These are phyloP conservation scores for Neoascochyta sp. DNA, from an alignment of 2,329 filamentous ascomycete genomes.

Conservation along the genomic window DNA sequence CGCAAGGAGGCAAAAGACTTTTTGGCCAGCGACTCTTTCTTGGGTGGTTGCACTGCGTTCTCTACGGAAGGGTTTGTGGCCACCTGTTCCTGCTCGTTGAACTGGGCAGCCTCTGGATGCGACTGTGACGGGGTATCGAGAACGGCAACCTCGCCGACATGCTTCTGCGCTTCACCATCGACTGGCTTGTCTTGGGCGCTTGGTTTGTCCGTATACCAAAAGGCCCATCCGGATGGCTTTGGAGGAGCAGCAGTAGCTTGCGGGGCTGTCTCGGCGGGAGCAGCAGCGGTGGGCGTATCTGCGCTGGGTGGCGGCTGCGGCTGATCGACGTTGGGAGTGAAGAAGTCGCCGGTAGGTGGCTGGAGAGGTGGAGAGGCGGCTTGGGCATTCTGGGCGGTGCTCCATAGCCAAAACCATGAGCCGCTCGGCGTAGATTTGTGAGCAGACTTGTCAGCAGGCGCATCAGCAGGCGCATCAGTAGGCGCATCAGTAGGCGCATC, in stretches of 20 bases:
- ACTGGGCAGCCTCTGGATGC: conserved; percentile 50
- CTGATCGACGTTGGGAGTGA: conserved; percentile 2
- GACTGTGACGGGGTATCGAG: conserved; percentile 50
- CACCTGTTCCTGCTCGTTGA: conserved; percentile 43
- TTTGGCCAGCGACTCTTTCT: conserved; percentile 21
- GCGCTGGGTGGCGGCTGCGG: conserved; percentile 2
- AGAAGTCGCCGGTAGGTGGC: conserved; percentile 9
- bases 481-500: conserved; percentile 7
- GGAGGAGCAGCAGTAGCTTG: conserved; percentile 6
- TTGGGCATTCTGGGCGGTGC: conserved; percentile 44
- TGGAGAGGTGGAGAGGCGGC: conserved; percentile 21
- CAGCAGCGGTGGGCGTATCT: conserved; percentile 3
- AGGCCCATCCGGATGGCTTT: conserved; percentile 67
- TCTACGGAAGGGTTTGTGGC: conserved; percentile 20
- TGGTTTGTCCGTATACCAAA: conserved; percentile 65
- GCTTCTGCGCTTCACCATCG: conserved; percentile 56
- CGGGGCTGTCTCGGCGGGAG: conserved; percentile 5
- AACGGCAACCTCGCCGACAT: conserved; percentile 50
- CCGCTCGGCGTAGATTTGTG: conserved; percentile 22
- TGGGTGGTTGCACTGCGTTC: conserved; percentile 12
- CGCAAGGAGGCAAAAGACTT: conserved; percentile 31
- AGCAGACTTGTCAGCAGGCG: conserved; percentile 7
- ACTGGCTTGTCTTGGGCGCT: conserved; percentile 51
- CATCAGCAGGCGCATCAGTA: conserved; percentile 15
- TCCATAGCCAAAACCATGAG: conserved; percentile 52